Evolutionary conservation across 176 grass and related monocot species (phyloP), one percentile per base, ranked within the genome.

Genomic region (Aegilops speltoides): DNA sequence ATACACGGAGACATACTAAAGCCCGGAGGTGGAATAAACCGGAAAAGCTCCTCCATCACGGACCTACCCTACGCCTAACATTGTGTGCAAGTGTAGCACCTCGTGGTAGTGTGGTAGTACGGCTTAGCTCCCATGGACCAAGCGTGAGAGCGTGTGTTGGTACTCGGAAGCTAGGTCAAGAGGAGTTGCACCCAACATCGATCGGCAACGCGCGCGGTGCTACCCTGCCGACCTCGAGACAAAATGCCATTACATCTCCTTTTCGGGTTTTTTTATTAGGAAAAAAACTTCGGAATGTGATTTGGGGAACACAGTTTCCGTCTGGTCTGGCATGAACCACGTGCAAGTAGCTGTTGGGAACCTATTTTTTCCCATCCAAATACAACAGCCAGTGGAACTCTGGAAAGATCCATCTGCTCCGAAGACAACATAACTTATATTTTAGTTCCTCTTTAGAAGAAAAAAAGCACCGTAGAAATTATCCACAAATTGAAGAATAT

Each of bases 161-260:
- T 5, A 14, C 43, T 46, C 11, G 43, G 43, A 46, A 64, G 16
- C 38, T 20, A 17, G 40, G 88, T 86, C 88, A 86, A 71, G 23
- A 81, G 84, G 25, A 26, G 88, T 72, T 86, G 88, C 79, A 86
- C 88, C 84, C 79, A 78, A 86, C 84, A 29, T 34, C 28, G 70
- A 16, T 29, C 66, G 75, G 54, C 54, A 2, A 59, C 10, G 12
- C n/a, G 36, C 10, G 12, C n/a, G 36, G 70, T 73, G 73, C 41
- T 29, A 26, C 79, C 3, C 64, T 22, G 10, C 74, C 52, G 19
- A 12, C 20, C 64, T 13, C 15, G 3, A 38, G 26, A 72, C 81
- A 20, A 61, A 61, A 57, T 32, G 73, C 56, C 10, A 32, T 1
- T 10, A 1, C 8, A 33, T 11, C 17, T 48, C 41, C 24, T 73